Percentiles rank a stretch among this genome's conserved stretches.
phyloP scores from a whole-genome alignment of 768 basidiomycete genomes.

The Leccinellum luteum region DNA sequence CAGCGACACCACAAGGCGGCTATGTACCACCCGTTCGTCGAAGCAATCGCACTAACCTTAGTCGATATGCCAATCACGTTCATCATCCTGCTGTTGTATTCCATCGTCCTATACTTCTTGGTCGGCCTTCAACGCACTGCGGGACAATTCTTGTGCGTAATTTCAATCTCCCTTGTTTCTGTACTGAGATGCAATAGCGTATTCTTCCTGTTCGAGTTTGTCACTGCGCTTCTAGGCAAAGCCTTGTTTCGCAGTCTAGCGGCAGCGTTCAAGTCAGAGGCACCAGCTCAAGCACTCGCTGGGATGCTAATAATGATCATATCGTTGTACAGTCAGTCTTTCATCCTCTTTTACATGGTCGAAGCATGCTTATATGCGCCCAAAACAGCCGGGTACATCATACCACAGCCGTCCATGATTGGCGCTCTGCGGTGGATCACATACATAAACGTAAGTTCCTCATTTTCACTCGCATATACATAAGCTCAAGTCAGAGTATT shows the following conservation, averaged over 20 bases:
- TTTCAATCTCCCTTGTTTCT: constrained; percentile 3
- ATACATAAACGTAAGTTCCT: constrained; percentile 50
- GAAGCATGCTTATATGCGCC: not conserved
- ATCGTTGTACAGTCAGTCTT: constrained; percentile 43
- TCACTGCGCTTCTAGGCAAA: constrained; percentile 64
- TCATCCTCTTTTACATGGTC: not conserved
- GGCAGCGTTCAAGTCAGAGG: constrained; percentile 54
- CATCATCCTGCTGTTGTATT: constrained; percentile 33
- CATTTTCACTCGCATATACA: constrained; percentile 31
- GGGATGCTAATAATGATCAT: constrained; percentile 51
- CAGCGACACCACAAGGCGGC: constrained; percentile 42
- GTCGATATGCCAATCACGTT: constrained; percentile 47
- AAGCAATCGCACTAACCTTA: constrained; percentile 44
- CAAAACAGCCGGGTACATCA: constrained; percentile 46
- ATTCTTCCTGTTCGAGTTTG: constrained; percentile 56
- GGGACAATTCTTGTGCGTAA: constrained; percentile 63
- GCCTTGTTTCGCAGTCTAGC: constrained; percentile 72
- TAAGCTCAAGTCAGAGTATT: not conserved
- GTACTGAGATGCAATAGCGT: constrained; percentile 37
- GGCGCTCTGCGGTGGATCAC: constrained; percentile 68
- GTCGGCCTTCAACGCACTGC: constrained; percentile 54
- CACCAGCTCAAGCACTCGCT: constrained; percentile 61
- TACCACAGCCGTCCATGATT: constrained; percentile 62
- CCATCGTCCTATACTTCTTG: constrained; percentile 56
- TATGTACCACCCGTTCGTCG: constrained; percentile 51